Base-by-base conservation (phyloP, 139 green algal genomes). In the Chlorella sp. region DNA sequence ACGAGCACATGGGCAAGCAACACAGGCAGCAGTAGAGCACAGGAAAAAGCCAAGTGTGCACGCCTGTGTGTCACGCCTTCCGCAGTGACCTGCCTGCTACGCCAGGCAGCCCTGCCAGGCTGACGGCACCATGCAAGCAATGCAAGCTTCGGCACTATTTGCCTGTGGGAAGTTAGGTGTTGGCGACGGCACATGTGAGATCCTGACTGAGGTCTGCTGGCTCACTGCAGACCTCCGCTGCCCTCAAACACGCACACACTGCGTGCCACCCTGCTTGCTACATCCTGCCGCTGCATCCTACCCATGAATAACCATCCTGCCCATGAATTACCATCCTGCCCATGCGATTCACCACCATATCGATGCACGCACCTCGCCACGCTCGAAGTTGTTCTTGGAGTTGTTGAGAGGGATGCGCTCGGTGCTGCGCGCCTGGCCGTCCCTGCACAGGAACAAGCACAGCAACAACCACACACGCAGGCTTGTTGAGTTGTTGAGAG, bases 351-450 rank as follows among this genome's bases (percentile, higher is more conserved):
- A 55, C 42, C 42, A 55, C 10, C 42, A 55, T 26, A 55, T 26
- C 42, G 55, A 29, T 64, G 55, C 55, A 31, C 14, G 36, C n/a
- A 65, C 24, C 70, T 75, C 24, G 20, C 71, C 82, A 3, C 86
- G 75, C 82, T 92, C 85, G 65, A 92, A 90, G 74, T 90, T 83
- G 80, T 89, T 82, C 70, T 76, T 82, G 70, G 36, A 69, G 68
- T 78, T 80, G 67, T 87, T 83, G 0, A 89, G 79, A 29, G 64
- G 6, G 0, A 70, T 35, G 2, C 72, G 63, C 0, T 72, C 72
- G n/a, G 72, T 82, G 2, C 64, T 71, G 20, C 49, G 72, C 1
- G 68, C 55, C 65, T 69, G 35, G 34, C 77, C 81, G 5, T 83
- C 77, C 74, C 81, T 86, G 62, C 36, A 60, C 2, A 34, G 6